Base-by-base conservation (phyloP, 139 green algal species). In the Raphidocelis subcapitata region DNA sequence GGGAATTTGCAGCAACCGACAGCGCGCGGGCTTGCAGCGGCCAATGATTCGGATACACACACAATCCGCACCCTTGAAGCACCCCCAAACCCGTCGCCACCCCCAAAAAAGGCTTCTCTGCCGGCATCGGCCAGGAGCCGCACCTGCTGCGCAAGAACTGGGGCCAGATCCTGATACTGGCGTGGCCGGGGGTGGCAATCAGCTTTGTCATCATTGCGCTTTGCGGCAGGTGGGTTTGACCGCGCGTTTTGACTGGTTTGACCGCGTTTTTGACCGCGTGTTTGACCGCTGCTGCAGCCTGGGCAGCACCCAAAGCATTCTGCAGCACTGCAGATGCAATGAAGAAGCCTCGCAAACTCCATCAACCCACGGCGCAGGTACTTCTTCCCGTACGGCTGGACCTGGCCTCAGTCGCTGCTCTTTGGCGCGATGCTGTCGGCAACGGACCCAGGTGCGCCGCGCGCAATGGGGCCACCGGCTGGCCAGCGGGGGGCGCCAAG, bases 371-470 rank as follows among this genome's bases (percentile, higher is more conserved):
- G 90, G 31, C 68, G 77, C 33, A 81, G 80, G 10, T 88, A 79
- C 57, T 64, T 79, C 23, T 87, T 94, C 16, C 89, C 89, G 0
- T 91, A 91, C 65, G 65, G 65, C 52, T 94, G 87, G 87, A 73
- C 23, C 23, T 94, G 86, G 89, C 72, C 70, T 1, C 62, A 87
- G 60, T 60, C 32, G 36, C 63, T 81, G 15, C 73, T 92, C 47
- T 85, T 94, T 67, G 89, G 86, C 0, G 75, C 82, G 18, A 91
- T 92, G 31, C 52, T 92, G 18, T 71, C 63, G 29, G 89, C 89
- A 4, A 93, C 84, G 0, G 89, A 94, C 70, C 41, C 41, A n/a
- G n/a, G n/a, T n/a, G n/a, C n/a, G n/a, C n/a, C n/a, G n/a, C n/a
- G n/a, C n/a, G n/a, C n/a, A n/a, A n/a, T n/a, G n/a, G n/a, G n/a